Evolutionary conservation across 1,284 basidiomycete species (phyloP), one percentile per base, ranked within the genome.

Genomic region (Puccinia horiana): DNA sequence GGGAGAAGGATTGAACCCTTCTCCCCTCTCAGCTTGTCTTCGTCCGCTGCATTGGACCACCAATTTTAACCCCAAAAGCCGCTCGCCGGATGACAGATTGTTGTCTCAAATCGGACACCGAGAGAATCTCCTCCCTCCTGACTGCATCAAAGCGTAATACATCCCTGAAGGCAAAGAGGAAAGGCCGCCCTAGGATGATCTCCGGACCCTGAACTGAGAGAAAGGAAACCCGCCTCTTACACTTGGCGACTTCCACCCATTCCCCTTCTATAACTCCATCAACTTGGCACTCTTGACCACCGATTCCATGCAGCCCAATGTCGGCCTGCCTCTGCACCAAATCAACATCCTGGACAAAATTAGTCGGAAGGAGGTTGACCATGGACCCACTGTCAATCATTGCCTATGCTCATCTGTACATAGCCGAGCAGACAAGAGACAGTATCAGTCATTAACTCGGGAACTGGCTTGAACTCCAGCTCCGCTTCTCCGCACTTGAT

Each of bases 351-450:
- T 6, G 16, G 5, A n/a, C 67, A 18, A 69, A 44, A 9, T 69
- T 40, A 3, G 40, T 35, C 40, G 67, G 67, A 2, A 44, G 11
- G 23, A 69, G 16, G 23, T 69, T 69, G n/a, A 69, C n/a, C 67
- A 69, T 69, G 2, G 40, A 67, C 2, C 9, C 44, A 6, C 23
- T 44, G 23, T 69, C 20, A 23, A 69, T 69, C 67, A 69, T 44
- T 32, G 1, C 63, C 26, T 9, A 67, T 67, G 12, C 29, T 14
- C 63, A 67, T 67, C 35, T 67, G 8, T 18, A 67, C 35, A 67
- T 67, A 67, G 23, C 63, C 63, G 12, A 67, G 32, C 9, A 32
- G 63, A 67, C 63, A 67, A 40, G 63, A 67, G 5, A 42, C 63
- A 6, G 42, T 44, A 16, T 44, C 16, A 16, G 42, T 8, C 42